phyloP scores from a whole-genome alignment of 176 grass and related monocot genomes.

The Carex littledalei region DNA sequence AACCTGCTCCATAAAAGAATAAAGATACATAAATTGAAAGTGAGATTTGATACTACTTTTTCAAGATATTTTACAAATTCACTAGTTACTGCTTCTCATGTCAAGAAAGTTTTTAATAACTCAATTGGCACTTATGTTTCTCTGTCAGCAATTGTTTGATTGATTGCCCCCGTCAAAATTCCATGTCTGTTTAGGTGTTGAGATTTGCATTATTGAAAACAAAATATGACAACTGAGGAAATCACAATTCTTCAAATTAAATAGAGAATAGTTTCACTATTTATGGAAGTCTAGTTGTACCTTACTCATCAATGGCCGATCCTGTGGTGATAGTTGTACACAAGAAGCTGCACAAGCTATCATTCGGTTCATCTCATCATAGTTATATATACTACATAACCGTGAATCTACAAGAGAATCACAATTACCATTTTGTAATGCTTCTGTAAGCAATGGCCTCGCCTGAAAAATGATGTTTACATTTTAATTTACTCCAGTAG shows the following conservation, averaged over 20 bases:
- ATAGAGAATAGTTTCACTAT: neutral
- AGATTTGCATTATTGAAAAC: neutral
- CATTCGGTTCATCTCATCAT: constrained; percentile 24
- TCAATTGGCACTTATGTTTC: neutral
- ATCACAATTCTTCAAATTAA: neutral
- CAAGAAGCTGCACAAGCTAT: constrained; percentile 23
- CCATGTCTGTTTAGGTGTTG: neutral
- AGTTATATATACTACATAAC: constrained; percentile 9
- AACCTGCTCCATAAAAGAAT: neutral
- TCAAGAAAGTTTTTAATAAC: neutral
- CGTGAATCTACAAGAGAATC: constrained; percentile 14
- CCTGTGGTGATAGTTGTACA: neutral
- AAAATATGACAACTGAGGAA: too few species aligned
- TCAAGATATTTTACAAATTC: neutral
- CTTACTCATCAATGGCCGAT: constrained; percentile 26
- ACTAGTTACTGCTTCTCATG: neutral
- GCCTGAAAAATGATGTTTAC: constrained; percentile 8
- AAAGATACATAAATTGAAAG: neutral
- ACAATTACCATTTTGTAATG: constrained; percentile 10
- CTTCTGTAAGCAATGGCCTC: constrained; percentile 24
- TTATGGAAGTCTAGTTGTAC: neutral
- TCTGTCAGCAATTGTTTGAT: neutral
- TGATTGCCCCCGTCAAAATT: neutral
- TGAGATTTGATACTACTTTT: neutral
- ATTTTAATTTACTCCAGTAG: neutral